Evolutionary conservation across 495 filamentous ascomycete species (phyloP).

Genomic region (Hypomontagnella monticulosa): DNA sequence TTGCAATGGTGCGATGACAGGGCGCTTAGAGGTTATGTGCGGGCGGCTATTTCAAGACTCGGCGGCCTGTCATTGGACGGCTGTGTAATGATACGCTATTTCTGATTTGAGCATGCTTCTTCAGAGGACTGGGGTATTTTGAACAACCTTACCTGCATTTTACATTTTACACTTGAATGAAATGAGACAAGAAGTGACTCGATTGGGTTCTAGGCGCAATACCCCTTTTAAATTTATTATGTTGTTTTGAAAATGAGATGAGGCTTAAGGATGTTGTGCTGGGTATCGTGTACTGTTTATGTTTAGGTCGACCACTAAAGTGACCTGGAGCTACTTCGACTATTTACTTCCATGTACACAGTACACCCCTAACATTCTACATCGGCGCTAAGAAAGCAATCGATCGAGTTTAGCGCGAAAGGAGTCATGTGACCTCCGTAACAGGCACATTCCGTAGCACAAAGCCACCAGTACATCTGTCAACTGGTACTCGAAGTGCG

Average conservation of each 20-base stretch:
- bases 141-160: conserved; percentile 25
- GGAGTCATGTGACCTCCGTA: conserved; percentile 1
- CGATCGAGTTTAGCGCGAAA: background rate
- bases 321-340: background rate
- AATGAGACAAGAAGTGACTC: background rate
- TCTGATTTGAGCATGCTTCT: conserved; percentile 22
- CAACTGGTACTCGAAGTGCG: background rate
- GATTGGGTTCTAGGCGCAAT: background rate
- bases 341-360: too few species aligned
- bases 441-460: too few species aligned
- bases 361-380: background rate
- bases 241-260: conserved; percentile 8
- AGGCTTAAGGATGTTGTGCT: conserved; percentile 15
- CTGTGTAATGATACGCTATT: conserved; percentile 4
- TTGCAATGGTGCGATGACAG: conserved; percentile 21
- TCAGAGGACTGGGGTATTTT: conserved; percentile 3
- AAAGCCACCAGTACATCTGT: background rate
- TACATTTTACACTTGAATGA: conserved; percentile 12
- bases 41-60: conserved; percentile 42
- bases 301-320: conserved; percentile 5
- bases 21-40: conserved; percentile 39
- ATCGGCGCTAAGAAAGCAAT: background rate
- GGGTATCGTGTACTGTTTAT: background rate
- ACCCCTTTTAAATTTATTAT: conserved; percentile 10
- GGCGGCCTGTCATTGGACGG: conserved; percentile 28